These are phyloP conservation scores for Dendrobium catenatum DNA, from an alignment of 106 monocot species.

Conservation along the genomic window DNA sequence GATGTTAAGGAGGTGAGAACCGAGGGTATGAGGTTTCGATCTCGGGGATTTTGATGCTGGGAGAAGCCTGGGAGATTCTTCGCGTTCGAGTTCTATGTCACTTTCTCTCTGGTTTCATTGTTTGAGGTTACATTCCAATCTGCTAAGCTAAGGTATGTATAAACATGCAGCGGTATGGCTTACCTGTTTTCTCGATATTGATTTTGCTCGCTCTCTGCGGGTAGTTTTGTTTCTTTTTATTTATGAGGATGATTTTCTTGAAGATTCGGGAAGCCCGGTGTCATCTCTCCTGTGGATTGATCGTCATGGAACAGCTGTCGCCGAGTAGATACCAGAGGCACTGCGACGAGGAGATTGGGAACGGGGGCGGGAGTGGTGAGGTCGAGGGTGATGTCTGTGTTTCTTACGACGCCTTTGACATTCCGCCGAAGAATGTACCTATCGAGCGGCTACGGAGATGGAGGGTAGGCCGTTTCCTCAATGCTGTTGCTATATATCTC, in stretches of 20 bases:
- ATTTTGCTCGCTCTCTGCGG: not conserved
- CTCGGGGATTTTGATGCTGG: not conserved
- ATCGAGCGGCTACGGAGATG: slow-evolving; percentile 53
- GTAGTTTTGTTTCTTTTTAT: not conserved
- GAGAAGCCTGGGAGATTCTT: not conserved
- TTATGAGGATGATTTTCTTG: not conserved
- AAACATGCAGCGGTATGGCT: not conserved
- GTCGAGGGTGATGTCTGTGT: slow-evolving; percentile 3
- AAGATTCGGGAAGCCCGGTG: slow-evolving; percentile 13
- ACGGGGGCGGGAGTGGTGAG: not conserved
- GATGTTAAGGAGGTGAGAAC: not conserved
- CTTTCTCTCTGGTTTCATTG: not conserved
- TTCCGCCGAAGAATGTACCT: slow-evolving; percentile 53
- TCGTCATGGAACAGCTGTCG: not conserved
- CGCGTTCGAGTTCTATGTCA: not conserved
- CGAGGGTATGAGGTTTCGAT: not conserved
- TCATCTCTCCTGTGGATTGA: slow-evolving; percentile 39
- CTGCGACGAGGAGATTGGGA: slow-evolving; percentile 6
- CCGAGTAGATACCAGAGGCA: slow-evolving; percentile 10
- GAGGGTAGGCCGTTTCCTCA: slow-evolving; percentile 36
- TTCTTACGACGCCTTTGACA: slow-evolving; percentile 32
- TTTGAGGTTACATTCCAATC: not conserved
- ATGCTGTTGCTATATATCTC: not conserved
- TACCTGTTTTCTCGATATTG: not conserved
- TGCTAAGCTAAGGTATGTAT: not conserved